Conservation (phyloP, 768 basidiomycete genomes). For the Pulveroboletus ravenelii region DNA sequence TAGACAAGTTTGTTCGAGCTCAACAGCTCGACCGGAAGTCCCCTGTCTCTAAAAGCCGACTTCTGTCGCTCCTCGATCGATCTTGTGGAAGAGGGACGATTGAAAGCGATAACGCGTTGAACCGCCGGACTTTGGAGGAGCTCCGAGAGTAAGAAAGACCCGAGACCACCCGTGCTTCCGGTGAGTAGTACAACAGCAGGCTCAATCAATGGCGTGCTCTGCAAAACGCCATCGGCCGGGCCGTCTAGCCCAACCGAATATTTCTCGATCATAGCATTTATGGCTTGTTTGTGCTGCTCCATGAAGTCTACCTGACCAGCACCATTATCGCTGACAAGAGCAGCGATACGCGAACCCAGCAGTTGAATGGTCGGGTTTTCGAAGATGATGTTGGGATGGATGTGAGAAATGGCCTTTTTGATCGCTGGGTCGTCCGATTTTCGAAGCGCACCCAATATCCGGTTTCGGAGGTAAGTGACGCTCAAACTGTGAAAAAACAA, state of each 20-base stretch:
- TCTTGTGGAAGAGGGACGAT: too few relatives aligned
- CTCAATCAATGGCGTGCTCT: background rate
- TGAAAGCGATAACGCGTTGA: too few relatives aligned
- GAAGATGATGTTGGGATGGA: constrained; percentile 34
- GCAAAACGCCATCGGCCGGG: constrained; percentile 7
- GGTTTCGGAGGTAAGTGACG: constrained; percentile 28
- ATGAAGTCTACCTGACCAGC: background rate
- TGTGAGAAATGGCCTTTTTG: constrained; percentile 18
- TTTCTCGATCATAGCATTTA: constrained; percentile 39
- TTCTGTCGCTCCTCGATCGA: too few relatives aligned
- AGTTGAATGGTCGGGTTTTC: constrained; percentile 37
- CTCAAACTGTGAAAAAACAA: constrained; percentile 24
- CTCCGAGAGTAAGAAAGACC: too few relatives aligned
- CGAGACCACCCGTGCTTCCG: too few relatives aligned
- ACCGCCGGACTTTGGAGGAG: too few relatives aligned
- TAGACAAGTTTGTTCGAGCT: too few relatives aligned
- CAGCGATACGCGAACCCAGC: background rate
- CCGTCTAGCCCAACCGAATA: constrained; percentile 26
- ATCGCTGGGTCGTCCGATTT: constrained; percentile 16
- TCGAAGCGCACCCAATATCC: constrained; percentile 16
- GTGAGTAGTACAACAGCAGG: too few relatives aligned
- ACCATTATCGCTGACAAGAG: constrained; percentile 3
- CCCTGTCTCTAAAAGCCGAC: too few relatives aligned
- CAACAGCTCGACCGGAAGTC: too few relatives aligned
- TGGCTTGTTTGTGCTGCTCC: constrained; percentile 16